Percentiles rank a stretch among this genome's conserved stretches.
phyloP scores from a whole-genome alignment of 163 green algal genomes.

The Trebouxiophyceae sp. region DNA sequence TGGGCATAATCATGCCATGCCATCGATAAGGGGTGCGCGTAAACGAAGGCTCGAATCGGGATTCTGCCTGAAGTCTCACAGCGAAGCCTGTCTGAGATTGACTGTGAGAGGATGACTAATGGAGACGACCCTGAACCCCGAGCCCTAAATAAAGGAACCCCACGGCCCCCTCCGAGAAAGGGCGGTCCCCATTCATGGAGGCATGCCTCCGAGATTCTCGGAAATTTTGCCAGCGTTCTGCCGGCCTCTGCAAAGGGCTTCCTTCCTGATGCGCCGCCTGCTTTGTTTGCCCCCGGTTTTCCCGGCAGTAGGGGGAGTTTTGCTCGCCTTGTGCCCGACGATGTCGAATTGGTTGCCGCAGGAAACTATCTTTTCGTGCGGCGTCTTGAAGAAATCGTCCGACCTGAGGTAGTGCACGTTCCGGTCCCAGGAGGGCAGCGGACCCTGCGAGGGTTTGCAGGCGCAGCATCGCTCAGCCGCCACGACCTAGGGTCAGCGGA shows the following conservation, averaged over 20 bases:
- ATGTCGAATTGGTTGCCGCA: constrained; percentile 95
- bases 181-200: no score
- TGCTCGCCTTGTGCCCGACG: constrained; percentile 2
- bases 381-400: constrained; percentile 64
- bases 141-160: no score
- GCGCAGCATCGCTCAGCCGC: no score
- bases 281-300: background rate
- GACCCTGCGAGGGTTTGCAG: constrained; percentile 41
- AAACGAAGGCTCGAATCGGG: background rate
- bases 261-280: background rate
- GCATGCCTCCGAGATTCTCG: no score
- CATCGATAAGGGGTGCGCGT: background rate
- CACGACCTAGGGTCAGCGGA: no score
- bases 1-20: no score
- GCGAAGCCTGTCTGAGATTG: background rate
- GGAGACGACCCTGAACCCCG: no score
- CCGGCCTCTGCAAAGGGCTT: background rate
- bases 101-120: no score
- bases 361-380: constrained; percentile 46
- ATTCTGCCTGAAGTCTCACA: background rate
- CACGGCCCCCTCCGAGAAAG: no score
- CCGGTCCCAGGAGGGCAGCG: constrained; percentile 66
- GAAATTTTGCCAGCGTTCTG: background rate
- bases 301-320: background rate
- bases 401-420: constrained; percentile 79